Evolutionary conservation across 2,329 filamentous ascomycete species (phyloP), one percentile per base, ranked within the genome.

Genomic region (Xylaria arbuscula): DNA sequence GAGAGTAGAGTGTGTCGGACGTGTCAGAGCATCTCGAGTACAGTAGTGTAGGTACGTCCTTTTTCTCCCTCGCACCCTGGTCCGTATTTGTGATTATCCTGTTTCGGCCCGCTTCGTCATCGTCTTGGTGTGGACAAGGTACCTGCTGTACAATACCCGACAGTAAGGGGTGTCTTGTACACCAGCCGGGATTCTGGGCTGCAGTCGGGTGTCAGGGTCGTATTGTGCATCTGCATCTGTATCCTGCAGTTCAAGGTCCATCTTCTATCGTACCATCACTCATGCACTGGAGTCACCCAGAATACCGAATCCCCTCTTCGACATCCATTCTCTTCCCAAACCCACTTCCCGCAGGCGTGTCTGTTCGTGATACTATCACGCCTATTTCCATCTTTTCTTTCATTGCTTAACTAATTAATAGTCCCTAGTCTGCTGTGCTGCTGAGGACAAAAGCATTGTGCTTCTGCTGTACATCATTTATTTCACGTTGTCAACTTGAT

Each of bases 11-110:
- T 75, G 75, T 72, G 76, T 73, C 67, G 53, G 57, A 57, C 51
- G 66, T 76, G 75, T 78, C 81, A 80, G 83, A 83, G 83, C 81
- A 71, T 77, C 76, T 79, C 78, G 72, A 75, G 81, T n/a, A n/a
- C n/a, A n/a, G n/a, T 42, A 55, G 53, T 22, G n/a, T 45, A 32
- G 24, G 55, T 82, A 82, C 75, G 81, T 82, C 80, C 79, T 79
- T 74, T 75, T 54, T 75, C 71, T 75, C 75, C 67, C 74, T 69
- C 71, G 64, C 72, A 71, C 76, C 76, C 75, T 77, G 73, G 72
- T 78, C 74, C 72, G 72, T 54, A 53, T 45, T 55, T 57, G 42
- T 28, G 55, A 78, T 76, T 74, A 75, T 73, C 73, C 76, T 65
- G 67, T 69, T 71, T 67, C 67, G 65, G 63, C 68, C 59, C 63